Conservation (phyloP, 2,329 filamentous ascomycete species). For the Arachnomyces sp. region DNA sequence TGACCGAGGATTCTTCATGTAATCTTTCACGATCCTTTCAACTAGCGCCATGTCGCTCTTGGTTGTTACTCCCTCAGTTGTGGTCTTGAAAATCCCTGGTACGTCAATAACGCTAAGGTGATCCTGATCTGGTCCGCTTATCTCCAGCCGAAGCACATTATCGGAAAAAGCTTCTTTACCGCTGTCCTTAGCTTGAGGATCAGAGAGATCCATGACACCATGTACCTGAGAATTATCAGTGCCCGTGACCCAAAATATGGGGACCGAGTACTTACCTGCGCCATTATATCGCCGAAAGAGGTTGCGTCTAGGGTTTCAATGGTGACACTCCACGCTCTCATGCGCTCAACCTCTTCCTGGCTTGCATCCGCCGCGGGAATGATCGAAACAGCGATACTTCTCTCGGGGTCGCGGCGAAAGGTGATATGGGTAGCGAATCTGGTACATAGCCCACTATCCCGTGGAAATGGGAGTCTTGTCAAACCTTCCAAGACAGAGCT, state of each 20-base stretch:
- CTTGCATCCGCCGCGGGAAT: conserved; percentile 24
- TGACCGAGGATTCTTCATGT: conserved; percentile 33
- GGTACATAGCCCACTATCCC: conserved; percentile 32
- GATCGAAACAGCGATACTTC: conserved; percentile 27
- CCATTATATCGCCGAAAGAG: conserved; percentile 17
- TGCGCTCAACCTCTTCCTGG: conserved; percentile 11
- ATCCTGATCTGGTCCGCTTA: conserved; percentile 32
- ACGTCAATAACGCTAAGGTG: conserved; percentile 39
- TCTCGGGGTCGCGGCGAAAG: conserved; percentile 23
- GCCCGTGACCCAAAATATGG: background rate
- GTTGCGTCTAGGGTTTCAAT: conserved; percentile 13
- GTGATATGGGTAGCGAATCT: conserved; percentile 41
- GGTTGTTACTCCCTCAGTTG: conserved; percentile 26
- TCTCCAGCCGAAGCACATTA: conserved; percentile 36
- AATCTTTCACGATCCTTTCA: conserved; percentile 28
- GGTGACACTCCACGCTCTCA: conserved; percentile 19
- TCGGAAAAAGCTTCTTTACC: conserved; percentile 28
- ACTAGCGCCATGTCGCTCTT: conserved; percentile 32
- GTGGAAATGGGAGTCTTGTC: conserved; percentile 32
- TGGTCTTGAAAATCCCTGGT: conserved; percentile 38
- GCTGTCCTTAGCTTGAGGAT: conserved; percentile 9
- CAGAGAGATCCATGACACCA: conserved; percentile 19
- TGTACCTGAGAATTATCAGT: conserved; percentile 14
- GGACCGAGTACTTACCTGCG: conserved; percentile 16
- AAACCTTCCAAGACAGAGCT: conserved; percentile 26